Evolutionary conservation across 2,329 filamentous ascomycete species (phyloP).

Genomic region (Pseudopyrenochaeta lycopersici): DNA sequence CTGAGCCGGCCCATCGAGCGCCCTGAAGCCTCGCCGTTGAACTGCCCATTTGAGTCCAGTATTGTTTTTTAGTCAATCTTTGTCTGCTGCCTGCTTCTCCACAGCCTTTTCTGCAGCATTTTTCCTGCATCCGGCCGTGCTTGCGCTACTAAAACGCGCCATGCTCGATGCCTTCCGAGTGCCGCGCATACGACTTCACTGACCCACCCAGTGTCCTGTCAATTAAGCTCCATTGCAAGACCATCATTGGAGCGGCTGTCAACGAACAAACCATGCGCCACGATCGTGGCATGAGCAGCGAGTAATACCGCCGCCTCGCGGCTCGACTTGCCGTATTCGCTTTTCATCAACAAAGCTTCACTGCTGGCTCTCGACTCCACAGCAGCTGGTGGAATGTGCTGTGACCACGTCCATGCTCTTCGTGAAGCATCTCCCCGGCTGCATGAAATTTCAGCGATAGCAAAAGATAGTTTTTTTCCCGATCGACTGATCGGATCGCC

Average conservation of each 20-base stretch:
- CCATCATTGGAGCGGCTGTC: not conserved
- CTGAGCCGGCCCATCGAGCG: not conserved
- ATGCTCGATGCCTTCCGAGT: not conserved
- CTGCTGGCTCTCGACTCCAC: not conserved
- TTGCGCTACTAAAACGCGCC: no score
- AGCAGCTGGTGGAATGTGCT: not conserved
- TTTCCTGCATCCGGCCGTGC: no score
- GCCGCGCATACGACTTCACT: not conserved
- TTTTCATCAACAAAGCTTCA: not conserved
- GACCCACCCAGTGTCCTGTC: not conserved
- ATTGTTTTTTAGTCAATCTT: not conserved
- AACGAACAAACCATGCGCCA: not conserved
- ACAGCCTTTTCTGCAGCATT: no score
- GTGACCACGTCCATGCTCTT: not conserved
- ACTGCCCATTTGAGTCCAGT: no score
- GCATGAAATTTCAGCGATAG: not conserved
- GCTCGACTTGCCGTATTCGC: not conserved
- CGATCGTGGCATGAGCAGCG: not conserved
- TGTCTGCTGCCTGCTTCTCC: no score
- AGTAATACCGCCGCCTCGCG: not conserved
- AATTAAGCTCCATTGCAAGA: not conserved
- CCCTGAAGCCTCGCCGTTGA: no score
- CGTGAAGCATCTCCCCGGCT: not conserved
- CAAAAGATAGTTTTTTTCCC: not conserved
- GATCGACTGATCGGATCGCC: slow-evolving; percentile 1